phyloP scores from a whole-genome alignment of 1,139 yeast genomes.

The Candida sanyaensis region DNA sequence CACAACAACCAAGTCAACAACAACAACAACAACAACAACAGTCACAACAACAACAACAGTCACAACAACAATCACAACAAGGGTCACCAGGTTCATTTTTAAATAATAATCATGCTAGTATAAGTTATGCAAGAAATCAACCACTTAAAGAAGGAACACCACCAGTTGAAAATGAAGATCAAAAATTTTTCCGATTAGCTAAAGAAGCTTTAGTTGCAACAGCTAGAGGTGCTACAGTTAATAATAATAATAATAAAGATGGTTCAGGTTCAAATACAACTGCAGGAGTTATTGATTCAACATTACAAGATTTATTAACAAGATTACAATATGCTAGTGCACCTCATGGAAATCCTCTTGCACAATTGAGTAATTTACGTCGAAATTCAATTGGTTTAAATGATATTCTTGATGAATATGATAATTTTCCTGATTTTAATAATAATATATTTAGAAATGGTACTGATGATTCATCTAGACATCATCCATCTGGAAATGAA shows the following conservation, averaged over 20 bases:
- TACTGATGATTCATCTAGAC: not conserved
- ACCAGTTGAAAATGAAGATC: conserved; percentile 33
- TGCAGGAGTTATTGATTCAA: conserved; percentile 47
- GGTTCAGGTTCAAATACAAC: conserved; percentile 8
- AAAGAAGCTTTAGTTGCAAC: conserved; percentile 51
- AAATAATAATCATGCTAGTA: conserved; percentile 11
- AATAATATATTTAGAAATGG: conserved; percentile 37
- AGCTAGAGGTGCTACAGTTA: conserved; percentile 28
- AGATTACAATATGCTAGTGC: conserved; percentile 55
- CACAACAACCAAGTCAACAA: conserved; percentile 1
- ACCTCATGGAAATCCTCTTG: conserved; percentile 55
- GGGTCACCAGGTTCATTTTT: conserved; percentile 5
- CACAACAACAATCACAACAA: not conserved
- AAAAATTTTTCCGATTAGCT: conserved; percentile 42
- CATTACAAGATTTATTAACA: conserved; percentile 51
- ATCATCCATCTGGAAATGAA: conserved; percentile 19
- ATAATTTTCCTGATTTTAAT: conserved; percentile 45
- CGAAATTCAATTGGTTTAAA: conserved; percentile 46
- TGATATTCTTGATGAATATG: conserved; percentile 46
- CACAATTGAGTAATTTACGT: conserved; percentile 32
- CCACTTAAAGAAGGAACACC: conserved; percentile 6
- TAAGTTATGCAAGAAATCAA: conserved; percentile 14
- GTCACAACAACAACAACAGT: no score
- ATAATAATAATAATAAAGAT: not conserved
- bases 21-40: not conserved